Evolutionary conservation across 495 filamentous ascomycete species (phyloP).

Genomic region (Amphirosellinia nigrospora): DNA sequence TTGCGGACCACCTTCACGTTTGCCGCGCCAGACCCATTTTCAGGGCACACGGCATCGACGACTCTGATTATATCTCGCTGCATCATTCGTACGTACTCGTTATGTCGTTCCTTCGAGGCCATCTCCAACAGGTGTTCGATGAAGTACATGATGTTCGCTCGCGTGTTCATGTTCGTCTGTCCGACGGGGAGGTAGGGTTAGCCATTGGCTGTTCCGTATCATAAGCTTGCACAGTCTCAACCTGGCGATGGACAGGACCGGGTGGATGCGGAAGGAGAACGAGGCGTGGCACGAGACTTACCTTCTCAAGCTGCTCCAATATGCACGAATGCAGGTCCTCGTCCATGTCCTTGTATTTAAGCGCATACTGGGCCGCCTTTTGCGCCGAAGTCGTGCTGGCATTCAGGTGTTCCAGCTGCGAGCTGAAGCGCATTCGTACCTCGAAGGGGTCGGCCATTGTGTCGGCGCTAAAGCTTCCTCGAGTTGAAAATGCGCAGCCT

Average conservation of each 20-base stretch:
- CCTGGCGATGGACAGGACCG: not conserved
- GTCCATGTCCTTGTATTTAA: slow-evolving; percentile 89
- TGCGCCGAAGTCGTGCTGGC: slow-evolving; percentile 86
- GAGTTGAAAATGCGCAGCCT: slow-evolving; percentile 15
- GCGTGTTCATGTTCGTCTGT: slow-evolving; percentile 91
- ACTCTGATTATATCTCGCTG: slow-evolving; percentile 88
- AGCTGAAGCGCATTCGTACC: slow-evolving; percentile 95
- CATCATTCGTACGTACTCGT: slow-evolving; percentile 88
- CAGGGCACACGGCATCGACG: slow-evolving; percentile 85
- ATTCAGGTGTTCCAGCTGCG: slow-evolving; percentile 83
- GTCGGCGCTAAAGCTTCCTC: slow-evolving; percentile 18
- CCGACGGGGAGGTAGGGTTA: not conserved
- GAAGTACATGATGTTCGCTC: slow-evolving; percentile 99
- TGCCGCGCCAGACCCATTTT: slow-evolving; percentile 86
- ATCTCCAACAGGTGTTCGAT: slow-evolving; percentile 93
- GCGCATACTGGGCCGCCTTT: slow-evolving; percentile 92
- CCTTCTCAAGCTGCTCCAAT: slow-evolving; percentile 88
- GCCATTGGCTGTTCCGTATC: not conserved
- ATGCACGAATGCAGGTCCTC: slow-evolving; percentile 98
- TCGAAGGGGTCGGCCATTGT: slow-evolving; percentile 95
- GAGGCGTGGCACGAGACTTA: slow-evolving; percentile 38
- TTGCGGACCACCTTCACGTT: slow-evolving; percentile 92
- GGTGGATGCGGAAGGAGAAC: not conserved
- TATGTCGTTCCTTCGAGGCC: slow-evolving; percentile 73
- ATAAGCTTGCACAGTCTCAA: slow-evolving; percentile 4